Conservation (phyloP, 129 eudicot genomes). For the Calendula officinalis region DNA sequence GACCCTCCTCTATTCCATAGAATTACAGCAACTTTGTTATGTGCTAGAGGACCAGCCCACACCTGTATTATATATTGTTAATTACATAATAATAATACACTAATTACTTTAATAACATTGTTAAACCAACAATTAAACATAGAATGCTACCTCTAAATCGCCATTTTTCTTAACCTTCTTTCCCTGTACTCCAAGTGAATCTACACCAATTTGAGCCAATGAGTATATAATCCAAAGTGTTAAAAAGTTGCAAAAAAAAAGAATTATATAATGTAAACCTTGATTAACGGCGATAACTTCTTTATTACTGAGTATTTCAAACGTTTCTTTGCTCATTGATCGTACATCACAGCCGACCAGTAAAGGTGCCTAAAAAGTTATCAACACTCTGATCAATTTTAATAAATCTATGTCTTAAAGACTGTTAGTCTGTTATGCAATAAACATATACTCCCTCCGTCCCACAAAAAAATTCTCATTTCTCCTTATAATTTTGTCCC, state of each 20-base stretch:
- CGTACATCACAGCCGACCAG: slow-evolving; percentile 85
- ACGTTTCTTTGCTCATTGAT: slow-evolving; percentile 57
- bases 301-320: slow-evolving; percentile 52
- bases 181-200: slow-evolving; percentile 81
- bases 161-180: slow-evolving; percentile 68
- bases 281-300: slow-evolving; percentile 89
- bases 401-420: background rate
- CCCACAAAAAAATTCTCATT: too few relatives aligned
- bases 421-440: background rate
- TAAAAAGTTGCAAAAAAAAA: background rate
- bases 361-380: slow-evolving; percentile 65
- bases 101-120: background rate
- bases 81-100: background rate
- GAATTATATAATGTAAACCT: slow-evolving; percentile 35
- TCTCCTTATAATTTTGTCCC: too few relatives aligned
- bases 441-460: too few relatives aligned
- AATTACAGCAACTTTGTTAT: slow-evolving; percentile 47
- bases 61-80: slow-evolving; percentile 42
- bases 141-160: slow-evolving; percentile 63
- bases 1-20: slow-evolving; percentile 84
- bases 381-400: background rate
- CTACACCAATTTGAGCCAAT: slow-evolving; percentile 27
- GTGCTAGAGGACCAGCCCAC: slow-evolving; percentile 77
- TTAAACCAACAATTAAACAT: background rate
- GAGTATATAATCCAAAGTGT: background rate